Percentiles rank a stretch among this genome's conserved stretches.
These are phyloP conservation scores for Solanum aculeatissimum DNA, from an alignment of 305 asterid species.

Conservation along the genomic window DNA sequence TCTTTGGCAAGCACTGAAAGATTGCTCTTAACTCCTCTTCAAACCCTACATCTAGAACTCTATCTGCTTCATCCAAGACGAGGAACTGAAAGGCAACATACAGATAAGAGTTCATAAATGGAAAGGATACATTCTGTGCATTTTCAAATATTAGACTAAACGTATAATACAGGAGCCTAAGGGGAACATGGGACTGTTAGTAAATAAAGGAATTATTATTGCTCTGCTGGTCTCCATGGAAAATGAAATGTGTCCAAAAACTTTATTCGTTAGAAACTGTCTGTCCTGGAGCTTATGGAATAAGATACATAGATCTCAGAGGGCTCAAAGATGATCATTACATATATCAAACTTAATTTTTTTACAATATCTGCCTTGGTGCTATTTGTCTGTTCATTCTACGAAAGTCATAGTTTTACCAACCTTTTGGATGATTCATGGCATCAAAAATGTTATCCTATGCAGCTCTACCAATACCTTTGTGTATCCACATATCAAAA, in stretches of 20 bases:
- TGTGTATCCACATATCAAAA: not conserved
- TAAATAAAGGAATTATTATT: not conserved
- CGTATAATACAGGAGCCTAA: not conserved
- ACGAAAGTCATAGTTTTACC: not conserved
- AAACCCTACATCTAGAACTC: conserved; percentile 77
- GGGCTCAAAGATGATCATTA: not conserved
- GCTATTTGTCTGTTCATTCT: not conserved
- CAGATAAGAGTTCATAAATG: not conserved
- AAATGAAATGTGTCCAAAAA: not conserved
- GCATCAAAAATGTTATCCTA: not conserved
- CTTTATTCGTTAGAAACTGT: not conserved
- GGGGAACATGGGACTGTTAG: not conserved
- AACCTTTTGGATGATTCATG: not conserved
- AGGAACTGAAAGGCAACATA: conserved; percentile 52
- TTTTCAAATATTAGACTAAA: not conserved
- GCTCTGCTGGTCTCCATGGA: not conserved
- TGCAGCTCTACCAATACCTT: not conserved
- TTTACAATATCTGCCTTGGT: not conserved
- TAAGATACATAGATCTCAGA: not conserved
- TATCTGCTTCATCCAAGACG: conserved; percentile 96
- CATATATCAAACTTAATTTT: not conserved
- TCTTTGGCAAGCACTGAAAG: conserved; percentile 80
- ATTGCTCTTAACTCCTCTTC: conserved; percentile 71
- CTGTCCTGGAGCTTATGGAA: not conserved
- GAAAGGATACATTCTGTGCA: not conserved